Percentiles rank a stretch among this genome's conserved stretches.
Evolutionary conservation across 2,329 filamentous ascomycete genomes (phyloP).

Genomic region (Fusarium clavum): DNA sequence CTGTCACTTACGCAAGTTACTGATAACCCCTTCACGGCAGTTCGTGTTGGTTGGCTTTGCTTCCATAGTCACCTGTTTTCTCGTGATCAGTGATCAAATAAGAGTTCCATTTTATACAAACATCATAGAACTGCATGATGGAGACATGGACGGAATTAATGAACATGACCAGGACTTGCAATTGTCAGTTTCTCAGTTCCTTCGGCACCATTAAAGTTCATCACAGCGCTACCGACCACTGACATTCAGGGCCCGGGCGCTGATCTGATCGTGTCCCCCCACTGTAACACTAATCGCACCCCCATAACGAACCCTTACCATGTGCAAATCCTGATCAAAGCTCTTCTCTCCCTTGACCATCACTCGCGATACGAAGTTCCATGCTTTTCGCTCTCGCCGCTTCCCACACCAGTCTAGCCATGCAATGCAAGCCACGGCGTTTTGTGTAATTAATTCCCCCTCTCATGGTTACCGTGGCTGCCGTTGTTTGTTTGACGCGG

Average conservation of each 20-base stretch:
- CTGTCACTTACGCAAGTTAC: conserved; percentile 1
- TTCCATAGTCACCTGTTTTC: background rate
- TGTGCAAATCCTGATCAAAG: conserved; percentile 4
- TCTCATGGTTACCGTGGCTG: background rate
- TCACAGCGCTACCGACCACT: background rate
- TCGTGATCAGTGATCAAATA: background rate
- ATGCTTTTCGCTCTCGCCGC: background rate
- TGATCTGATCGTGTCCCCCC: background rate
- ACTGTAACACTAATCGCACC: background rate
- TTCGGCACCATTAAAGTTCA: background rate
- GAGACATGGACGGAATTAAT: background rate
- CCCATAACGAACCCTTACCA: background rate
- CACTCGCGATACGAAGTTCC: conserved; percentile 6
- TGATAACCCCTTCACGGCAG: conserved; percentile 5
- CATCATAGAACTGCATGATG: background rate
- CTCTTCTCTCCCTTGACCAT: background rate
- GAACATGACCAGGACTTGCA: background rate
- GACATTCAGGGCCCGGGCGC: background rate
- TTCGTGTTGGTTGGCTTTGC: background rate
- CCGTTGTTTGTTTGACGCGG: conserved; percentile 11
- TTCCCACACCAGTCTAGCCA: conserved; percentile 17
- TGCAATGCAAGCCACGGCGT: conserved; percentile 13
- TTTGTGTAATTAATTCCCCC: conserved; percentile 8
- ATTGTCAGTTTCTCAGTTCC: background rate
- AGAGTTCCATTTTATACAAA: background rate